These are phyloP conservation scores for Melaleuca quinquenervia DNA, from an alignment of 345 rosid species.

Conservation along the genomic window DNA sequence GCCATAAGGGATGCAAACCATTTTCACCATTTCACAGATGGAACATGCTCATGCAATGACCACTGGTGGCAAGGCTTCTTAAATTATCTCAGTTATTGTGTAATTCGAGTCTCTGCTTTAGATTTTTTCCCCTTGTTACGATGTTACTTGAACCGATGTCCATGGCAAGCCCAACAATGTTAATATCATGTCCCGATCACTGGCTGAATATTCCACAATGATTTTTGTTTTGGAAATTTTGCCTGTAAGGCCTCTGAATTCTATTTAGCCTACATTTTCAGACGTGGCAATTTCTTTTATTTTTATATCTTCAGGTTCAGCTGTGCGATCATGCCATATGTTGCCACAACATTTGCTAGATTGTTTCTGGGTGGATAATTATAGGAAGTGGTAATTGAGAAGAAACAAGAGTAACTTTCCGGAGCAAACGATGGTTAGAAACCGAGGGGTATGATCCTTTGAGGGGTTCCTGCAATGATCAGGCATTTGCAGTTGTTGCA, in stretches of 20 bases:
- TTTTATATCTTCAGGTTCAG: not conserved
- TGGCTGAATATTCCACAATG: not conserved
- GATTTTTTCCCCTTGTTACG: not conserved
- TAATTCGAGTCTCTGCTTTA: not conserved
- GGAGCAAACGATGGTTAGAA: too few relatives aligned
- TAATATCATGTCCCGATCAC: not conserved
- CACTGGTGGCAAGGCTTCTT: not conserved
- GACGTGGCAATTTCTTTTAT: not conserved
- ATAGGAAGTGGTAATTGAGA: too few relatives aligned
- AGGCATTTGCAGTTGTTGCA: too few relatives aligned
- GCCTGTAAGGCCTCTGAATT: not conserved
- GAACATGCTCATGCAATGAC: not conserved
- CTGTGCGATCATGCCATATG: not conserved
- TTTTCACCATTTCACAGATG: not conserved
- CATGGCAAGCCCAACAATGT: not conserved
- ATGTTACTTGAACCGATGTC: too few relatives aligned
- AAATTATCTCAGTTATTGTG: not conserved
- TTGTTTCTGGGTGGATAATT: not conserved
- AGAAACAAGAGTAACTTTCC: too few relatives aligned
- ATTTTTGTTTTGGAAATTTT: not conserved
- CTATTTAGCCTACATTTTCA: not conserved
- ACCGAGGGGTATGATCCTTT: too few relatives aligned
- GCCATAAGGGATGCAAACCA: not conserved
- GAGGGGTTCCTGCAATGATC: too few relatives aligned
- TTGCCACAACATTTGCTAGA: not conserved